Base-by-base conservation (phyloP, 768 basidiomycete species). In the Candolleomyces eurysporus region DNA sequence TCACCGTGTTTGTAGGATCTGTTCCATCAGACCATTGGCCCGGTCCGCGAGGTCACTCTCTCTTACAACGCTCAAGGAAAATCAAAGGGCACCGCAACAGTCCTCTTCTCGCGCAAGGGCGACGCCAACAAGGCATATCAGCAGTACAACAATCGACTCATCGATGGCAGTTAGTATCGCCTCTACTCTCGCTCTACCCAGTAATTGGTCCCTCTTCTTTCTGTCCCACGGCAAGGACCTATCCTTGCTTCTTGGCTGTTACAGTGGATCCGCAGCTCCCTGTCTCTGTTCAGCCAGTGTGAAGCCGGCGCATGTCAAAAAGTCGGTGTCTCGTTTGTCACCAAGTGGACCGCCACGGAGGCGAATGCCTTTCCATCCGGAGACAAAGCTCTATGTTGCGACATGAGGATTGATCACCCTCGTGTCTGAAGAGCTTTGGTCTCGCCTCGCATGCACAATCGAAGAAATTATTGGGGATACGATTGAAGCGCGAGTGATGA, bases 131-230 rank as follows among this genome's bases (percentile, higher is more conserved):
- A 90, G 82, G 97, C 97, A 3, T 95, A 88, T 76, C 84, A 90
- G 68, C 86, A 92, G 66, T 99, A 98, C 82, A 94, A 99, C 85
- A 93, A 92, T 80, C 90, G 97, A 74, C 91, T 98, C 79, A 96
- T 99, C 87, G 97, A 99, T 90, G 94, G 95, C 82, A 97, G 97
- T 99, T 91, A 94, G 97, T 98, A 91, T 84, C 86, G 80, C 79
- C 82, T 36, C 36, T 36, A 7, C 36, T 36, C 36, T 36, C 36
- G 36, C 36, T 36, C 36, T 36, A 7, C 36, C 8, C 36, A 36
- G 36, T 36, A 3, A 36, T 36, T 36, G 36, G 36, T 36, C 36
- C 36, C 36, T 81, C 78, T 77, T 75, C 73, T 75, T 72, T 72
- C 73, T 70, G 73, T 73, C 75, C 75, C 74, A 59, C 71, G 66